Evolutionary conservation across 495 filamentous ascomycete species (phyloP).

Genomic region (Podospora bellae-mahoneyi): DNA sequence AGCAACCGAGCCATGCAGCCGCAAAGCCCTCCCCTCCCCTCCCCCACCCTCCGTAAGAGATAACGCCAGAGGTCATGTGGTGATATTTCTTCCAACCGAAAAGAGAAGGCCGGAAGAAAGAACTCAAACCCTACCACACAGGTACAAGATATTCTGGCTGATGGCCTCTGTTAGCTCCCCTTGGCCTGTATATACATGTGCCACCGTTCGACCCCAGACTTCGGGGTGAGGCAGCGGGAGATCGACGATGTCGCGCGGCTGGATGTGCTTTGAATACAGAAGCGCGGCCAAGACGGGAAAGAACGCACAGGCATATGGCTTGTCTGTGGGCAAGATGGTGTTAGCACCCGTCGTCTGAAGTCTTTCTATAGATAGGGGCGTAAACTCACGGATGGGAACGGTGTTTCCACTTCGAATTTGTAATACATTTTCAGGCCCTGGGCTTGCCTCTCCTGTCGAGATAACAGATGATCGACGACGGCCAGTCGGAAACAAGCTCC

Average conservation of each 20-base stretch:
- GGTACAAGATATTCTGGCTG: slow-evolving; percentile 50
- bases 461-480: slow-evolving; percentile 17
- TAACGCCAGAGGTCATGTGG: slow-evolving; percentile 21
- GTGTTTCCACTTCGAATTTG: slow-evolving; percentile 34
- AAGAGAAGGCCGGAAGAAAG: slow-evolving; percentile 11
- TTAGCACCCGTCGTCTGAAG: not conserved
- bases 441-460: not conserved
- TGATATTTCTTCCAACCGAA: slow-evolving; percentile 6
- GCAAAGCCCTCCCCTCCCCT: slow-evolving; percentile 1
- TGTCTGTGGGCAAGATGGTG: slow-evolving; percentile 34
- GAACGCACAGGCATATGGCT: slow-evolving; percentile 46
- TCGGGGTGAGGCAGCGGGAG: slow-evolving; percentile 54
- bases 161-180: slow-evolving; percentile 44
- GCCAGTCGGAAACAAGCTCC: slow-evolving; percentile 8
- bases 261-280: slow-evolving; percentile 49
- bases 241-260: slow-evolving; percentile 50
- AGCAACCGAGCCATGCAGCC: not conserved
- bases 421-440: slow-evolving; percentile 18
- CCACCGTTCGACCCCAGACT: slow-evolving; percentile 49
- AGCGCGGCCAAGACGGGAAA: slow-evolving; percentile 52
- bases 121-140: slow-evolving; percentile 46
- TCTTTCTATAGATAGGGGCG: not conserved
- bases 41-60: not conserved
- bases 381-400: slow-evolving; percentile 48
- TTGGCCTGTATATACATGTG: slow-evolving; percentile 51